Base-by-base conservation (phyloP, 2,329 filamentous ascomycete species). In the Colletotrichum trifolii region DNA sequence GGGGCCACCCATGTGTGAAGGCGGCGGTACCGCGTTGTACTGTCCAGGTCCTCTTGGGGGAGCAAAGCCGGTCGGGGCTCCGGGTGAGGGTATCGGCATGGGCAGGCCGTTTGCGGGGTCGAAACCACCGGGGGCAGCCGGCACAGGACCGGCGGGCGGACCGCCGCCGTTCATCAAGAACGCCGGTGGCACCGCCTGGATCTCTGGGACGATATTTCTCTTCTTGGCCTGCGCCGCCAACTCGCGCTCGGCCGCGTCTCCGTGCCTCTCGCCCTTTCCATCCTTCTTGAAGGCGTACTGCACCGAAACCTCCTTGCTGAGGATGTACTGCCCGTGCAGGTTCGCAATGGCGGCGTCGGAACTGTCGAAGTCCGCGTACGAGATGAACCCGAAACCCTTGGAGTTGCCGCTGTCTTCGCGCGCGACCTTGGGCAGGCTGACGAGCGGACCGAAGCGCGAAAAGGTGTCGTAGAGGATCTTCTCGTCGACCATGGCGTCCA, bases 221-320 rank as follows among this genome's bases (percentile, higher is more conserved):
- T 94, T 95, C 80, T 95, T 95, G 62, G 94, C 96, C 79, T 97
- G 92, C 35, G 91, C 90, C 36, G 96, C 96, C 50, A 99, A 87
- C 82, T 93, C 91, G 73, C 96, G 86, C 80, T 99, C 96, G 36
- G 96, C 96, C 71, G 94, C 87, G 76, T 99, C 96, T 72, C 96
- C 96, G 75, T 99, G 96, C 64, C 96, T 86, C 81, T 98, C 95
- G 71, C 95, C 95, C 81, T 97, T 97, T 71, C 96, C 96, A 74
- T 99, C 96, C 80, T 98, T 98, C 85, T 99, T 99, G 86, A 97
- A 98, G 43, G 96, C 96, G 78, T 98, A 99, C 79, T 98, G 95
- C 48, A 99, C 96, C 3, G 91, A 92, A 71, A 98, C 91, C 78
- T 97, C 92, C 81, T 97, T 97, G 83, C 96, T 97, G 84, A 97